These are phyloP conservation scores for Chalaropsis ovoidea DNA, from an alignment of 2,329 filamentous ascomycete species.

Conservation along the genomic window DNA sequence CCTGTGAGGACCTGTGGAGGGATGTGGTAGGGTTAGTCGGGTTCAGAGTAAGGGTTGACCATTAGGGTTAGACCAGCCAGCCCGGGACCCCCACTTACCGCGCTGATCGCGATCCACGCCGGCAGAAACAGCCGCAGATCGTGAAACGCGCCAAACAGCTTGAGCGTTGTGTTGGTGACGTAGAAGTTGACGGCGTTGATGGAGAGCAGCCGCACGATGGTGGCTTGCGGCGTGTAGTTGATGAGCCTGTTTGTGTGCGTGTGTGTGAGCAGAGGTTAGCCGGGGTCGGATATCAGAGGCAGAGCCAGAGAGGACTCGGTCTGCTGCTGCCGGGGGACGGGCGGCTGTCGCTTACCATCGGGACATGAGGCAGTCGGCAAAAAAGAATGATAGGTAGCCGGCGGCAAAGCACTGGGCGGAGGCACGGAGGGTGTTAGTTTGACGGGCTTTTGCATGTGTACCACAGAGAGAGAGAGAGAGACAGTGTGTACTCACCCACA, in stretches of 20 bases:
- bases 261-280: too few relatives aligned
- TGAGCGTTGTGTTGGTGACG: slow-evolving; percentile 61
- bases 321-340: too few relatives aligned
- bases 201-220: slow-evolving; percentile 66
- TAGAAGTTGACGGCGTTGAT: slow-evolving; percentile 67
- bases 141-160: slow-evolving; percentile 57
- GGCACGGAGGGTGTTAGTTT: background rate
- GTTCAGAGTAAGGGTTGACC: background rate
- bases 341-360: slow-evolving; percentile 62
- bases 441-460: too few relatives aligned
- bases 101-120: slow-evolving; percentile 69
- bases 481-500: slow-evolving; percentile 59
- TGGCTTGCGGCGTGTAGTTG: slow-evolving; percentile 72
- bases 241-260: slow-evolving; percentile 56
- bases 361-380: slow-evolving; percentile 76
- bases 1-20: slow-evolving; percentile 53
- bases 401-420: slow-evolving; percentile 58
- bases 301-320: slow-evolving; percentile 25
- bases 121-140: slow-evolving; percentile 62
- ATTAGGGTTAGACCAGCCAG: too few relatives aligned
- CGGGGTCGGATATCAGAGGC: too few relatives aligned
- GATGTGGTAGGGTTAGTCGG: background rate
- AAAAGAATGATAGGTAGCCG: slow-evolving; percentile 71
- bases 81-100: too few relatives aligned
- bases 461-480: too few relatives aligned